Evolutionary conservation across 176 grass and related monocot species (phyloP).

Genomic region (Carex kokanica): DNA sequence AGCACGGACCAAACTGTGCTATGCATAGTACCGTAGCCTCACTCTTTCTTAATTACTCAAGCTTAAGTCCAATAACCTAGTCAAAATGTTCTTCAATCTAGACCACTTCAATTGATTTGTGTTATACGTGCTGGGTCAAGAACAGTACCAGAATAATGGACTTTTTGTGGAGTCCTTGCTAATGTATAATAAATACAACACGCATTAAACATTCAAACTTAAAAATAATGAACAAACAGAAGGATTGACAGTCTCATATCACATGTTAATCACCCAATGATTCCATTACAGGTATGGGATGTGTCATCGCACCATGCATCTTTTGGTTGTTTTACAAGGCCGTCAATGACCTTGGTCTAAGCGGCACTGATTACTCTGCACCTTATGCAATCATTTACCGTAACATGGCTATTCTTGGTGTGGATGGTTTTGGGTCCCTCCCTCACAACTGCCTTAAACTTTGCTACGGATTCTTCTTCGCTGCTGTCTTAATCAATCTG

Average conservation of each 20-base stretch:
- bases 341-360: slow-evolving; percentile 52
- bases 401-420: slow-evolving; percentile 88
- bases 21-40: too few species aligned
- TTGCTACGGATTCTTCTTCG: slow-evolving; percentile 68
- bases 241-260: not conserved
- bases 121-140: not conserved
- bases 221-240: not conserved
- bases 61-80: not conserved
- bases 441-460: slow-evolving; percentile 75
- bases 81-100: not conserved
- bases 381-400: slow-evolving; percentile 82
- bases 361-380: slow-evolving; percentile 60
- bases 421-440: slow-evolving; percentile 62
- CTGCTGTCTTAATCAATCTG: slow-evolving; percentile 54
- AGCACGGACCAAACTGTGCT: too few species aligned
- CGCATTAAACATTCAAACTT: not conserved
- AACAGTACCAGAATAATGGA: not conserved
- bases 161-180: not conserved
- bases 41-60: not conserved
- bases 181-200: not conserved
- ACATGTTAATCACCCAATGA: not conserved
- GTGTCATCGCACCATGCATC: slow-evolving; percentile 67
- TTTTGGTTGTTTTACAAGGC: slow-evolving; percentile 99
- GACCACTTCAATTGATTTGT: not conserved
- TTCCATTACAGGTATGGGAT: slow-evolving; percentile 54